Evolutionary conservation across 805 yeast genomes (phyloP).

Genomic region (Lachancea mirantina): DNA sequence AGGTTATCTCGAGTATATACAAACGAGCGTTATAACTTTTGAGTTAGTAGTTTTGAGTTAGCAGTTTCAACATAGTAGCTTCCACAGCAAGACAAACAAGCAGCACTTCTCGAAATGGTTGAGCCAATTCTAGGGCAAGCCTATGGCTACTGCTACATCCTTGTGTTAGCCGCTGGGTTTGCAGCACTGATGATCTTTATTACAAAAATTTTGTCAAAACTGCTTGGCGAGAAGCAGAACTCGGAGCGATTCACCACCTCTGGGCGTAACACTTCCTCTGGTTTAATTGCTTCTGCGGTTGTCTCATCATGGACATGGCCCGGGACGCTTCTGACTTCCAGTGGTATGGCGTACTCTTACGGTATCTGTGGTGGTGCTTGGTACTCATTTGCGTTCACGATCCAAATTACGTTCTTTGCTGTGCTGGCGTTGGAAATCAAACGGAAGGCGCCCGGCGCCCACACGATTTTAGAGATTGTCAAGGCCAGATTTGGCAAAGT

Average conservation of each 20-base stretch:
- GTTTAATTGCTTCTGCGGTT: slow-evolving; percentile 75
- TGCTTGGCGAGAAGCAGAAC: slow-evolving; percentile 73
- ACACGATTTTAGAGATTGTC: slow-evolving; percentile 76
- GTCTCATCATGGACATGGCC: slow-evolving; percentile 88
- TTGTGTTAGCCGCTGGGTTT: slow-evolving; percentile 5
- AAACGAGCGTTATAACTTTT: too few species aligned
- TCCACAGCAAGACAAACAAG: too few species aligned
- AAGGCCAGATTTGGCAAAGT: slow-evolving; percentile 65
- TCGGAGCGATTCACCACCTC: slow-evolving; percentile 88
- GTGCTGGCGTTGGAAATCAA: slow-evolving; percentile 77
- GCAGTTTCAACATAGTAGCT: too few species aligned
- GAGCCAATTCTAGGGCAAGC: slow-evolving; percentile 3
- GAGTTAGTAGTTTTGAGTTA: too few species aligned
- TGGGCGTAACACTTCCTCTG: slow-evolving; percentile 71
- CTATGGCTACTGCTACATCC: slow-evolving; percentile 3
- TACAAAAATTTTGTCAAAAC: slow-evolving; percentile 41
- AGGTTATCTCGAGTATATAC: too few species aligned
- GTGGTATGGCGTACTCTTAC: slow-evolving; percentile 64
- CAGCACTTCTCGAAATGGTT: too few species aligned
- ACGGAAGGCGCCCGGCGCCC: slow-evolving; percentile 77
- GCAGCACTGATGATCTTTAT: slow-evolving; percentile 1
- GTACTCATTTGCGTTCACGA: slow-evolving; percentile 81
- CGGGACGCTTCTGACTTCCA: slow-evolving; percentile 58
- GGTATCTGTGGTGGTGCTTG: slow-evolving; percentile 72
- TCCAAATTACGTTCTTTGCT: slow-evolving; percentile 74